Conservation (phyloP, 2,329 filamentous ascomycete species). For the Alternaria atra region DNA sequence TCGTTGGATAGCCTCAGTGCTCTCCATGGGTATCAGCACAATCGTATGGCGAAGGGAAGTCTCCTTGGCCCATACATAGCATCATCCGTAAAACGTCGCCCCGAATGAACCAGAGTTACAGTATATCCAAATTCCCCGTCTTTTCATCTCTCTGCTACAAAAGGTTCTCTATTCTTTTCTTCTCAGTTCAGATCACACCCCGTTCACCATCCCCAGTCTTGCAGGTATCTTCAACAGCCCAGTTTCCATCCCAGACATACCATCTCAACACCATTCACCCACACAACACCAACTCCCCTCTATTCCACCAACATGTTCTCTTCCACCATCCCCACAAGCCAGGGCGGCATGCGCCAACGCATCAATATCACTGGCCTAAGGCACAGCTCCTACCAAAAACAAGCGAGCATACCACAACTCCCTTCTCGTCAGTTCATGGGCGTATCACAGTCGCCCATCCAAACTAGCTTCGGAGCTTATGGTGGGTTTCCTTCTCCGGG, state of each 20-base stretch:
- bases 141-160: background rate
- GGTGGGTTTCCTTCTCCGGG: background rate
- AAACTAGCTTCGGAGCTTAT: background rate
- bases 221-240: background rate
- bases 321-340: background rate
- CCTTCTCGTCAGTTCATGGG: background rate
- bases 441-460: background rate
- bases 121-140: background rate
- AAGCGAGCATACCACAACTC: slow-evolving; percentile 8
- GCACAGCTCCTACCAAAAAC: background rate
- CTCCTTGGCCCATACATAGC: background rate
- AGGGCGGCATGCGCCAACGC: background rate
- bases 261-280: background rate
- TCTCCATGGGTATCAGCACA: background rate
- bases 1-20: background rate
- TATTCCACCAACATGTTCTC: background rate
- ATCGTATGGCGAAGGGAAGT: background rate
- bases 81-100: background rate
- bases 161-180: background rate
- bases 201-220: background rate
- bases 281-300: background rate
- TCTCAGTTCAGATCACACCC: background rate
- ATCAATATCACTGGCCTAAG: background rate
- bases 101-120: background rate
- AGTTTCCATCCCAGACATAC: background rate